Percentiles rank a stretch among this genome's conserved stretches.
These are phyloP conservation scores for Amaranthus tricolor DNA, from an alignment of 179 eudicot species.

Conservation along the genomic window DNA sequence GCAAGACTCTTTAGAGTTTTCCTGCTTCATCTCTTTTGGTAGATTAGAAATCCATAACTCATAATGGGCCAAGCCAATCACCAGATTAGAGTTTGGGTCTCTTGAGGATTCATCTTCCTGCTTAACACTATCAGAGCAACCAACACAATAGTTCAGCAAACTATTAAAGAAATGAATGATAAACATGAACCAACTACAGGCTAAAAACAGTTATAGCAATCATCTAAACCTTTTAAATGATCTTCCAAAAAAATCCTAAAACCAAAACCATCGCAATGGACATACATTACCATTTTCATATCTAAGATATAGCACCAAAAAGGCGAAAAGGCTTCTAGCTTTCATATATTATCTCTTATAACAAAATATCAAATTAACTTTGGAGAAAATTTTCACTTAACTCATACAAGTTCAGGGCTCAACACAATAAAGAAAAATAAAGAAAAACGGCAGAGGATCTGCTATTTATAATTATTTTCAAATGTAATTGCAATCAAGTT, in stretches of 20 bases:
- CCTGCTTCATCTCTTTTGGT: slow-evolving; percentile 42
- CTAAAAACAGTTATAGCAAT: background rate
- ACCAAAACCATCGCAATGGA: slow-evolving; percentile 10
- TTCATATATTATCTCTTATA: background rate
- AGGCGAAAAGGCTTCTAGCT: background rate
- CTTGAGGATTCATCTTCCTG: slow-evolving; percentile 45
- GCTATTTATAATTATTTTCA: no score
- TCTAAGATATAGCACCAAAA: background rate
- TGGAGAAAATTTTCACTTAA: no score
- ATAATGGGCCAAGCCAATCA: slow-evolving; percentile 65
- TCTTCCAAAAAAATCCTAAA: background rate
- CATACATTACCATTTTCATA: background rate
- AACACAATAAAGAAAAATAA: no score
- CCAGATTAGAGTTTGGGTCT: slow-evolving; percentile 64
- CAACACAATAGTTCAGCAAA: slow-evolving; percentile 8
- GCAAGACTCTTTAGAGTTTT: slow-evolving; percentile 33
- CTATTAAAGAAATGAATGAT: background rate
- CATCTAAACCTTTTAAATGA: slow-evolving; percentile 1
- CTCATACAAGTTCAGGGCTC: no score
- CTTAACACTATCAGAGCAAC: slow-evolving; percentile 44
- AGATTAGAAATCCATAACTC: slow-evolving; percentile 62
- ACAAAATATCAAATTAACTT: background rate
- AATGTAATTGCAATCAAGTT: no score
- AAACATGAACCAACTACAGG: background rate
- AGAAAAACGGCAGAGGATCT: no score